These are phyloP conservation scores for Furcasterigmium sp. DNA, from an alignment of 2,329 filamentous ascomycete species.

Conservation along the genomic window DNA sequence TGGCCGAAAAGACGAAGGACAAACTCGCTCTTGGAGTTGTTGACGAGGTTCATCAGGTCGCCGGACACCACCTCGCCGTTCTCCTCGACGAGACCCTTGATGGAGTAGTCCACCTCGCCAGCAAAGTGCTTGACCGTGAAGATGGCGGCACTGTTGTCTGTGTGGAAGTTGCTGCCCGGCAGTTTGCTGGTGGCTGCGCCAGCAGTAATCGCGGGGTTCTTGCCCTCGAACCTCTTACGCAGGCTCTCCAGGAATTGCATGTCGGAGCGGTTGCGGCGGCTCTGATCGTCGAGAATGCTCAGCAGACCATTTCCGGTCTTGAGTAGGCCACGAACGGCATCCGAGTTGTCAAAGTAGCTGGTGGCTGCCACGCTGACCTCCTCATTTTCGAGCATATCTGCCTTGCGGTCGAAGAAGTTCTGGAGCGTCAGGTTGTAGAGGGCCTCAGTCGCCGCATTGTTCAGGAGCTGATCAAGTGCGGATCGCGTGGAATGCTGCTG, in stretches of 20 bases:
- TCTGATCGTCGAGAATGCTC: constrained; percentile 94
- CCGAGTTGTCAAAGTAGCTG: constrained; percentile 96
- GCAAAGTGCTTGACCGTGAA: constrained; percentile 96
- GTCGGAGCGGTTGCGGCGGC: constrained; percentile 80
- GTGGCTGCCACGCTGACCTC: constrained; percentile 87
- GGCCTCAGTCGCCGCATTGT: constrained; percentile 87
- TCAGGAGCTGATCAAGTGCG: constrained; percentile 84
- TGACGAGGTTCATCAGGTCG: constrained; percentile 91
- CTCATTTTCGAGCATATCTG: constrained; percentile 88
- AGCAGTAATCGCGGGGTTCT: constrained; percentile 84
- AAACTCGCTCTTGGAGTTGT: constrained; percentile 81
- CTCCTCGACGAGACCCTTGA: constrained; percentile 83
- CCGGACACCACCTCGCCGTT: constrained; percentile 95
- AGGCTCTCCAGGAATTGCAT: constrained; percentile 86
- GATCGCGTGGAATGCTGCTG: constrained; percentile 80
- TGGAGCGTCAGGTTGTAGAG: constrained; percentile 91
- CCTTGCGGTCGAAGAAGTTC: constrained; percentile 93
- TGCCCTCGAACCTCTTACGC: constrained; percentile 88
- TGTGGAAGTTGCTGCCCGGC: constrained; percentile 84
- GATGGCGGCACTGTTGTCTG: constrained; percentile 70
- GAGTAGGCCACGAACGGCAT: constrained; percentile 84
- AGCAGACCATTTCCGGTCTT: constrained; percentile 91
- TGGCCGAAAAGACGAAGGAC: constrained; percentile 91
- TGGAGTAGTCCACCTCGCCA: constrained; percentile 90
- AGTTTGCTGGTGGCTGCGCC: constrained; percentile 69